Base-by-base conservation (phyloP, 1,284 basidiomycete genomes). In the Apiotrichum gracile region DNA sequence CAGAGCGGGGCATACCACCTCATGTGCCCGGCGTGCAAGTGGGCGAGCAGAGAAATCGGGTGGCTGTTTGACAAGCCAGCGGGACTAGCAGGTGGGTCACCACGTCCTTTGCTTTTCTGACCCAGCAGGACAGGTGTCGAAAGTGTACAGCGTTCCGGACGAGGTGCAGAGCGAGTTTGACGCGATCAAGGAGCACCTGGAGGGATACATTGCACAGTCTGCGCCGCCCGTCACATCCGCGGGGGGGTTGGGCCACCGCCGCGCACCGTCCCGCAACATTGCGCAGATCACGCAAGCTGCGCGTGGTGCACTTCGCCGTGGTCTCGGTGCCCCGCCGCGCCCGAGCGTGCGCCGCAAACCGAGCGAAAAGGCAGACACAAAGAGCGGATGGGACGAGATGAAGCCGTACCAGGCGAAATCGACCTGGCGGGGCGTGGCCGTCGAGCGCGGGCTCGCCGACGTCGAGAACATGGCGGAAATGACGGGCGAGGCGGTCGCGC, bases 11-110 rank as follows among this genome's bases (percentile, higher is more conserved):
- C 91, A 0, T 98, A 91, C 77, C 85, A 91, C 65, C 80, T 98
- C 1, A 85, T 86, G 61, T 99, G 96, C 75, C 85, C 88, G 54
- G 84, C 87, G 66, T 99, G 96, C 68, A 82, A 87, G 68, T 98
- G 96, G 94, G 90, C 94, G 71, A 94, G 91, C 60, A 85, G 85
- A 8, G 84, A 89, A 69, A 84, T 93, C 1, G 88, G 86, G 0
- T 88, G 94, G 68, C 86, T 84, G 12, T 97, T 97, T 63, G 94
- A 97, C 67, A 98, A 97, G 72, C 89, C 92, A 0, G 93, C 92
- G 0, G 91, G 92, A 24, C 82, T 99, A 19, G 91, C 89, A 55
- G 83, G 90, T 91, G 61, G 63, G 83, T 69, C 16, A 1, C 10
- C 45, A 29, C 49, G 42, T 55, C 16, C 42, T 19, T 24, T 31